Percentiles rank a stretch among this genome's conserved stretches.
Evolutionary conservation across 2,329 filamentous ascomycete species (phyloP).

Genomic region (Didymella segeticola): DNA sequence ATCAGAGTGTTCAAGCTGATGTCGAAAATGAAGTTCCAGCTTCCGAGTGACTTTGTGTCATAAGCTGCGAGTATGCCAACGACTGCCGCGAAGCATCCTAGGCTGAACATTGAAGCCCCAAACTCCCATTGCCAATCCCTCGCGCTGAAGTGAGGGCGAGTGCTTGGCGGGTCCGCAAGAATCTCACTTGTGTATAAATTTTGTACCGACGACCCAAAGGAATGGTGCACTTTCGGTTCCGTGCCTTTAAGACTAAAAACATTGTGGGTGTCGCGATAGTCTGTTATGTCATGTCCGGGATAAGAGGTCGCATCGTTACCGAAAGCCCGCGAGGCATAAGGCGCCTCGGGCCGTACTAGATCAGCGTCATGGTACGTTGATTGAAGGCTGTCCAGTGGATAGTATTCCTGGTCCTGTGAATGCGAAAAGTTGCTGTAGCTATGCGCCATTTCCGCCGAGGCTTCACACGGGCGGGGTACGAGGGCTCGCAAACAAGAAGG

Average conservation of each 20-base stretch:
- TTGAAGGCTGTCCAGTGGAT: not conserved
- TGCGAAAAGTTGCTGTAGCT: not conserved
- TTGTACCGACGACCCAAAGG: not conserved
- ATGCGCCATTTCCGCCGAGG: not conserved
- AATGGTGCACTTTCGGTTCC: not conserved
- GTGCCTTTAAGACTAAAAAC: not conserved
- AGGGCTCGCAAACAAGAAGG: not conserved
- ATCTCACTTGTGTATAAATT: not conserved
- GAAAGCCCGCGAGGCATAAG: not conserved
- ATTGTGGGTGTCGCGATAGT: not conserved
- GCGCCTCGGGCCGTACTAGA: not conserved
- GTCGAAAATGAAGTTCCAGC: slow-evolving; percentile 6
- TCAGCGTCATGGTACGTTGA: not conserved
- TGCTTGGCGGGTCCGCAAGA: not conserved
- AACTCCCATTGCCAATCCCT: slow-evolving; percentile 21
- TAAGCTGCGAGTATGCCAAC: not conserved
- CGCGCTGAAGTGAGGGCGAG: not conserved
- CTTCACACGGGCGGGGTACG: not conserved
- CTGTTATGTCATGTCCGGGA: not conserved
- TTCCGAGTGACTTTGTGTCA: slow-evolving; percentile 5
- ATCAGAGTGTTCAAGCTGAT: slow-evolving; percentile 14
- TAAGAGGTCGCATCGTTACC: not conserved
- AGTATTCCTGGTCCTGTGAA: not conserved
- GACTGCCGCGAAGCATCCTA: slow-evolving; percentile 6
- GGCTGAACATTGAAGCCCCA: slow-evolving; percentile 5